Evolutionary conservation across 2,329 filamentous ascomycete species (phyloP), one percentile per base, ranked within the genome.

Genomic region (Ophiostoma populinum): DNA sequence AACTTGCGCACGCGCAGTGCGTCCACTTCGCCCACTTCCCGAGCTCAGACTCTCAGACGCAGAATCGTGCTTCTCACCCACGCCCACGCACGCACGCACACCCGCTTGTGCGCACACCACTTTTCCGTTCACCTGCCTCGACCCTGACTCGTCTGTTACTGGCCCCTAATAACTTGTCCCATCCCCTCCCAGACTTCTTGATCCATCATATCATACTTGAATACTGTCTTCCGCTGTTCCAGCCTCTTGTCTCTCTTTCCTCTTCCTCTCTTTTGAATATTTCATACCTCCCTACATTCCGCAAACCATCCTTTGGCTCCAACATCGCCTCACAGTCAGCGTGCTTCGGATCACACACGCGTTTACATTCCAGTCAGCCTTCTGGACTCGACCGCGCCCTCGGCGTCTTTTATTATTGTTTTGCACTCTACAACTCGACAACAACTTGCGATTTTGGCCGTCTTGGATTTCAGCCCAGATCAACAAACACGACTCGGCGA

Each of bases 311-410:
- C 12, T 32, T 22, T 24, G n/a, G n/a, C n/a, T n/a, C n/a, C n/a
- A n/a, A n/a, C n/a, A n/a, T n/a, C n/a, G n/a, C n/a, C n/a, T n/a
- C n/a, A n/a, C n/a, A n/a, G n/a, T n/a, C n/a, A n/a, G 18, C 20
- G 30, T 24, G 21, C 20, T 32, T 24, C 20, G 20, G 12, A 22
- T 32, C 27, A 19, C 19, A 19, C 24, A 28, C 32, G 28, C 28
- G 38, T 35, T 21, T 25, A 15, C 35, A 35, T 37, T 37, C 38
- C 38, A 34, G 30, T 25, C 34, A 15, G 28, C 10, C 15, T 18
- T 19, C 19, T 32, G 19, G 20, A 39, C 4, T 15, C 20, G 37
- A 36, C 37, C n/a, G 37, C 37, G 37, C 30, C 16, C 18, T 16
- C 30, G 17, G 16, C 9, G 10, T 33, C 24, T 29, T 9, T 16